Conservation (phyloP, 768 basidiomycete species). For the Omphalotus guepiniiformis region DNA sequence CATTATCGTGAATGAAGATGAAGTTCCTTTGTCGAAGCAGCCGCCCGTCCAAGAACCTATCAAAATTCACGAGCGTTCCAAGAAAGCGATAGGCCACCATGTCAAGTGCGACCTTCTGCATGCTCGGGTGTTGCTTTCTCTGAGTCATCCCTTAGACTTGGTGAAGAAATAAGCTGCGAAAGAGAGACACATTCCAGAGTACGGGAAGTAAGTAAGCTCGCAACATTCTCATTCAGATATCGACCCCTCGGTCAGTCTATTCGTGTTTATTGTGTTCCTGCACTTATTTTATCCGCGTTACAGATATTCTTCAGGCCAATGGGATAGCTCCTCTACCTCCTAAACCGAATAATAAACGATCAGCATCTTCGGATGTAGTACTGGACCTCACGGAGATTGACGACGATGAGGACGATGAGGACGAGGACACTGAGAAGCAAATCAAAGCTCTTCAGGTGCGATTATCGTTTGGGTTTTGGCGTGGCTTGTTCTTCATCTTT, state of each 20-base stretch:
- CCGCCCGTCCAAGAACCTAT: neutral
- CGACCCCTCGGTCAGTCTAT: neutral
- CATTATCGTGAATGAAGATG: neutral
- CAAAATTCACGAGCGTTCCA: neutral
- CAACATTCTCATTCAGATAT: conserved; percentile 2
- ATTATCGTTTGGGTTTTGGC: neutral
- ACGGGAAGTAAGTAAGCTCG: neutral
- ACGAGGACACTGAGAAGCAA: conserved; percentile 2
- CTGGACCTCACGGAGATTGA: neutral
- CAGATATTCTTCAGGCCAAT: conserved; percentile 6
- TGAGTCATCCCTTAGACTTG: neutral
- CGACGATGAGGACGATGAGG: neutral
- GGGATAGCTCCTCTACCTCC: neutral
- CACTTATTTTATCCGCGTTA: neutral
- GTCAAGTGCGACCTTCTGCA: neutral
- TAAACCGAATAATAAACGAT: too few relatives aligned
- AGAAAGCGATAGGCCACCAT: conserved; percentile 1
- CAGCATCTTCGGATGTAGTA: neutral
- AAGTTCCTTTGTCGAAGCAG: accelerated
- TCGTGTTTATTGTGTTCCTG: neutral
- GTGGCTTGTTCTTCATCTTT: neutral
- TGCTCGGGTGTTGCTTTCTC: neutral
- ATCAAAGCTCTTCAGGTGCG: neutral
- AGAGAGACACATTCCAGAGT: too few relatives aligned
- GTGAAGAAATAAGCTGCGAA: neutral